Evolutionary conservation across 1,139 yeast genomes (phyloP).

Genomic region (Scheffersomyces insectosa): DNA sequence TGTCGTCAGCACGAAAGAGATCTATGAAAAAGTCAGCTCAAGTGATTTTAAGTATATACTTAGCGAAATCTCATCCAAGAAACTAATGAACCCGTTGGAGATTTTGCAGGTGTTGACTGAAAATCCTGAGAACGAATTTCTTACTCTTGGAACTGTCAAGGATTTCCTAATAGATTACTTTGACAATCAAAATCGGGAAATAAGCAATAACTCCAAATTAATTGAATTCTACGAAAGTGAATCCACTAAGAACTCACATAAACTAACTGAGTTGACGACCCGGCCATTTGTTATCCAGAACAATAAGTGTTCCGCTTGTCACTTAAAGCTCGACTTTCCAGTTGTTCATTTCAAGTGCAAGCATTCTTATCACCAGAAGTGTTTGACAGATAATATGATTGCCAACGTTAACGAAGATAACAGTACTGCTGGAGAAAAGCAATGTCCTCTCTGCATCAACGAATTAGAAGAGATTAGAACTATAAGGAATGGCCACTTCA

Average conservation of each 20-base stretch:
- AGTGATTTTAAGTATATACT: conserved; percentile 53
- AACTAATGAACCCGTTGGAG: conserved; percentile 73
- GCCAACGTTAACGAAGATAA: conserved; percentile 11
- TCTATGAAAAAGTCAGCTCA: conserved; percentile 56
- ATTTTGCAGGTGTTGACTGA: conserved; percentile 65
- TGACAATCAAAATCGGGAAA: conserved; percentile 62
- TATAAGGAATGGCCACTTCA: conserved; percentile 60
- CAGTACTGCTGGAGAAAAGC: conserved; percentile 19
- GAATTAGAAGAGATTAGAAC: conserved; percentile 68
- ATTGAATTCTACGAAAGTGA: conserved; percentile 71
- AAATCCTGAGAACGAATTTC: conserved; percentile 49
- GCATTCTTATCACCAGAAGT: conserved; percentile 85
- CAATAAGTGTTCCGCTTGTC: conserved; percentile 71
- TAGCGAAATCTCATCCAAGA: conserved; percentile 50
- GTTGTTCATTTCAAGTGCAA: conserved; percentile 82
- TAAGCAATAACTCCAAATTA: conserved; percentile 65
- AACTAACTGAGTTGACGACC: conserved; percentile 51
- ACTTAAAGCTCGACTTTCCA: conserved; percentile 71
- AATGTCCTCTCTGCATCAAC: conserved; percentile 74
- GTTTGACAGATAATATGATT: conserved; percentile 54
- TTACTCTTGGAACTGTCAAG: conserved; percentile 74
- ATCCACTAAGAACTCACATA: conserved; percentile 53
- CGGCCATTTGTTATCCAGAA: conserved; percentile 69
- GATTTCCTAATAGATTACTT: conserved; percentile 67
- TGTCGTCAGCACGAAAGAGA: conserved; percentile 57